Evolutionary conservation across 768 basidiomycete genomes (phyloP), one percentile per base, ranked within the genome.

Genomic region (Ephemerocybe angulata): DNA sequence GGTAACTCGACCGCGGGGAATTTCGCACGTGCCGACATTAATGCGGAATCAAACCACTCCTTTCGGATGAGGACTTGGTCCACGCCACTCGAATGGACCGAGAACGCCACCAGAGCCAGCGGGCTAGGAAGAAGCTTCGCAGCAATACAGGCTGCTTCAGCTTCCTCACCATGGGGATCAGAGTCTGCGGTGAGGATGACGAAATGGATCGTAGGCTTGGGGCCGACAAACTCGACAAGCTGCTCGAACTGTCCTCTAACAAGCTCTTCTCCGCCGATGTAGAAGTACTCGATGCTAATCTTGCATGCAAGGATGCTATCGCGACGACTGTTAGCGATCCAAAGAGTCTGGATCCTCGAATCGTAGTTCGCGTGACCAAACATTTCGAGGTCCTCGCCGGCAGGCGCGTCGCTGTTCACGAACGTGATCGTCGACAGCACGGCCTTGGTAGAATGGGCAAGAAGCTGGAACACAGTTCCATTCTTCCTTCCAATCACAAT

Each of bases 351-450:
- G 56, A 93, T 92, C 42, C 88, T 76, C 0, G 88, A 78, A 71
- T 93, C 91, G 64, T 93, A 93, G 63, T 82, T 86, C 60, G 87
- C 83, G 63, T 93, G 91, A 13, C 91, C 89, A 66, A 91, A 93
- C 88, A 93, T 93, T 8, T 90, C 89, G 15, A 75, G 76, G 62
- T 92, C 90, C 38, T 93, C 90, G 56, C 78, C 80, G 46, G 15
- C 13, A 10, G 40, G 13, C 57, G 67, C 30, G 24, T 50, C 46
- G 21, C 83, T 84, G 58, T 85, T 88, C 63, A 87, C 73, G 64
- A 93, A 93, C 64, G 84, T 88, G 70, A 91, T 76, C 5, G 87
- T 90, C 13, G 91, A 89, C 28, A 90, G 73, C 1, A 93, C 80
- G 44, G 76, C 77, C 67, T 86, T 87, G 56, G 83, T 84, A 51